Percentiles rank a stretch among this genome's conserved stretches.
Conservation (phyloP, 2,329 filamentous ascomycete genomes). For the Xylariaceae sp. region DNA sequence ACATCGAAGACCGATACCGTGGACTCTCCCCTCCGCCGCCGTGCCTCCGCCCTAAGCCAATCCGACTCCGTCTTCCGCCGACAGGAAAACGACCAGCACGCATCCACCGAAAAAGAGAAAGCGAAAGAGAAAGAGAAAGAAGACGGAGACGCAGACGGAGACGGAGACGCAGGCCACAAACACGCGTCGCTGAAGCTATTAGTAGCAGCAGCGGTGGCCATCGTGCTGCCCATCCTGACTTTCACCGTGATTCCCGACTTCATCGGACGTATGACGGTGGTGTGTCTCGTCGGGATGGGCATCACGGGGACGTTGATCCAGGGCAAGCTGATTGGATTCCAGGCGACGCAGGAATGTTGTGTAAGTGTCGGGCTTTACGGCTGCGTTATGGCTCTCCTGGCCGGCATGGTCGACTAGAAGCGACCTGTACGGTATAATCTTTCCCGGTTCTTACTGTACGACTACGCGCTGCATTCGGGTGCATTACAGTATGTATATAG, state of each 20-base stretch:
- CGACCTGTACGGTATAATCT: not conserved
- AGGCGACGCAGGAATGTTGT: slow-evolving; percentile 21
- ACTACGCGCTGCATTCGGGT: not conserved
- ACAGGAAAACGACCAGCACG: slow-evolving; percentile 10
- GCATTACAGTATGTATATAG: not conserved
- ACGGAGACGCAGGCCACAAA: not conserved
- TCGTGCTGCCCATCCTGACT: slow-evolving; percentile 53
- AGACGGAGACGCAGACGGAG: not conserved
- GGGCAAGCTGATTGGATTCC: slow-evolving; percentile 20
- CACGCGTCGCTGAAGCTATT: slow-evolving; percentile 31
- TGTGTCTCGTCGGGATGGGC: slow-evolving; percentile 46
- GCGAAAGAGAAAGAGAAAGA: too few species aligned
- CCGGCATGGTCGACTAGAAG: slow-evolving; percentile 19
- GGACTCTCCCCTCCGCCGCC: slow-evolving; percentile 5
- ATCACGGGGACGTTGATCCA: slow-evolving; percentile 33
- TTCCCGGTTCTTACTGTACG: not conserved
- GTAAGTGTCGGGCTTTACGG: slow-evolving; percentile 33
- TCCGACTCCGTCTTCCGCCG: slow-evolving; percentile 10
- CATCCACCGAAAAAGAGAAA: too few species aligned
- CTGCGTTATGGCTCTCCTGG: slow-evolving; percentile 34
- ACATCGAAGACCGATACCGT: slow-evolving; percentile 16
- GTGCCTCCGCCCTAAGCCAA: slow-evolving; percentile 12
- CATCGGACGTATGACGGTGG: slow-evolving; percentile 51
- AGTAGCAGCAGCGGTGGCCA: slow-evolving; percentile 41
- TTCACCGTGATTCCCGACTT: slow-evolving; percentile 55